These are phyloP conservation scores for Beta lomatogona DNA, from an alignment of 179 eudicot species.

Conservation along the genomic window DNA sequence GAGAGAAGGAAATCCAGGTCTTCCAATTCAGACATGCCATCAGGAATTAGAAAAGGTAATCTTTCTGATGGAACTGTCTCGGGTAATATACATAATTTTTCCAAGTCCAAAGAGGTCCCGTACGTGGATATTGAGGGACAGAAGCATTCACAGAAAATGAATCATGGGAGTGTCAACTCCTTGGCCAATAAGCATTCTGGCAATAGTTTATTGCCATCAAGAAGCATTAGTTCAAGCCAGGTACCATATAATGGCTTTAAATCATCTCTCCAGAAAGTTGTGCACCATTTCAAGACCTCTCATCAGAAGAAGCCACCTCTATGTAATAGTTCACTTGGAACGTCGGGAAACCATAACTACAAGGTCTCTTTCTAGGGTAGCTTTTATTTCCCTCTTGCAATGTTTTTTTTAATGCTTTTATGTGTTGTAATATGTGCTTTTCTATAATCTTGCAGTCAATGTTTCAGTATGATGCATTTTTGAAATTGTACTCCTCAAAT, in stretches of 20 bases:
- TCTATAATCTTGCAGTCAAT: constrained; percentile 46
- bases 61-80: constrained; percentile 18
- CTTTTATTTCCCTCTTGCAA: background rate
- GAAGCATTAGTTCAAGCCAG: constrained; percentile 19
- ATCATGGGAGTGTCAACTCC: constrained; percentile 11
- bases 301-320: constrained; percentile 30
- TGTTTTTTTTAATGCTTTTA: background rate
- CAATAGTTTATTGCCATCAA: constrained; percentile 18
- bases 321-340: constrained; percentile 6
- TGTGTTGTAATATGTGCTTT: constrained; percentile 17
- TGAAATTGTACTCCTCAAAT: constrained; percentile 73
- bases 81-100: constrained; percentile 10
- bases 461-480: constrained; percentile 64
- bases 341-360: constrained; percentile 8
- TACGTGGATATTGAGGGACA: constrained; percentile 19
- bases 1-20: constrained; percentile 27
- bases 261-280: constrained; percentile 37
- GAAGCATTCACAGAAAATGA: constrained; percentile 23
- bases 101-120: constrained; percentile 24
- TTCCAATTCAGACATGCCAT: constrained; percentile 19
- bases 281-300: constrained; percentile 33
- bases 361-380: constrained; percentile 22
- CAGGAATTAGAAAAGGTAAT: constrained; percentile 9
- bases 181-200: constrained; percentile 23
- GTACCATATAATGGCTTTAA: constrained; percentile 32